Base-by-base conservation (phyloP, 345 rosid species). In the Salix koriyanagi region DNA sequence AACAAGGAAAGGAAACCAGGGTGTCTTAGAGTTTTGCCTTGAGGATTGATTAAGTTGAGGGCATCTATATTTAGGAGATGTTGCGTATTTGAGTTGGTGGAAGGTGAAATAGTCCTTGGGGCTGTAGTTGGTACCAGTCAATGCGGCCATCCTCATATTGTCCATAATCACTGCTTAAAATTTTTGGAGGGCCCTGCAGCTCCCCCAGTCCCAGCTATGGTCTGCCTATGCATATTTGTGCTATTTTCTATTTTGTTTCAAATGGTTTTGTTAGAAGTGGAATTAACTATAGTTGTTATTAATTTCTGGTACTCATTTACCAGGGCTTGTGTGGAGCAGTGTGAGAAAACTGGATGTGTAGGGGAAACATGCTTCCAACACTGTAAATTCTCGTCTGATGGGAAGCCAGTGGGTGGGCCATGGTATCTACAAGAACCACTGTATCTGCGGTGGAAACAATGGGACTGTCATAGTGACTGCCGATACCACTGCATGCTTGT, bases 341-440 rank as follows among this genome's bases (percentile, higher is more conserved):
- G 98, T 70, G 88, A 94, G 83, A 87, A 79, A 81, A 88, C 89
- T 61, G 98, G 95, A 72, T 94, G 98, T 54, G 97, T 91, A 12
- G 95, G 92, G 36, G 86, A 68, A 15, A 89, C 75, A 56, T 94
- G 98, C 85, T 92, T 92, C 79, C 97, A 89, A 37, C 93, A 92
- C 50, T 94, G 98, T 77, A 91, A 94, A 77, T 90, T 94, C 74
- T 89, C 95, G 25, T 88, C 95, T 65, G 97, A 94, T 87, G 97
- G 97, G 74, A 90, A 90, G 79, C 85, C 92, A 21, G 74, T 90
- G 65, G 94, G 88, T 73, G 94, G 92, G 25, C 91, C 97, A 0
- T 89, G 97, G 97, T 91, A 94, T 78, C 76, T 90, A 75, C 97
- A 94, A 82, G 97, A 94, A 76, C 97, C 98, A 6, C 94, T 94